Conservation (phyloP, 1,139 yeast species). For the Sugiyamaella sp. region DNA sequence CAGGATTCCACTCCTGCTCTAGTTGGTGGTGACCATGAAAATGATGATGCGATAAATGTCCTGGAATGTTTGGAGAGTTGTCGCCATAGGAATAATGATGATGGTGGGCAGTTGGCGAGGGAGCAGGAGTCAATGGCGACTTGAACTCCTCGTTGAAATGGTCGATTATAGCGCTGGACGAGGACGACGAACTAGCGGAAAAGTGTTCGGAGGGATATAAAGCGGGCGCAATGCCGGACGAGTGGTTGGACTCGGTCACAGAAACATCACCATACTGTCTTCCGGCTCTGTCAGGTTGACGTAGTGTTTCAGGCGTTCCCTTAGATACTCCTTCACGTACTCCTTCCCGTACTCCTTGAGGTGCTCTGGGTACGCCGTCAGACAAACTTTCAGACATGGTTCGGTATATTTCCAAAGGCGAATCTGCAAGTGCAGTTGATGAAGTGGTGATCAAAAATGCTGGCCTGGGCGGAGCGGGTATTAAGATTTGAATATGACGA, state of each 20-base stretch:
- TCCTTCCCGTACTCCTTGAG: no score
- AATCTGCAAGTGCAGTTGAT: no score
- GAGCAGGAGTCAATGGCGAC: constrained; percentile 38
- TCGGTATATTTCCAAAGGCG: no score
- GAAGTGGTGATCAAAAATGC: no score
- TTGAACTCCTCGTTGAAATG: constrained; percentile 14
- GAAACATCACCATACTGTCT: no score
- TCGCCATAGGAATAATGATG: constrained; percentile 3
- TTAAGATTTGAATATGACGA: no score
- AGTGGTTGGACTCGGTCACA: neutral
- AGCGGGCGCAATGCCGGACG: neutral
- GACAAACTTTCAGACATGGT: no score
- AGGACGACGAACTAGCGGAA: constrained; percentile 1
- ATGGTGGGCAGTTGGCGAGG: constrained; percentile 34
- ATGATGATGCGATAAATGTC: constrained; percentile 6
- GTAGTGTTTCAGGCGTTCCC: no score
- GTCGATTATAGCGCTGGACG: constrained; percentile 3
- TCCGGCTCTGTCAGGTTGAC: no score
- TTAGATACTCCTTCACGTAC: no score
- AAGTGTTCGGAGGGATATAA: neutral
- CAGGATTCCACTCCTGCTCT: constrained; percentile 15
- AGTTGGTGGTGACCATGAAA: constrained; percentile 17
- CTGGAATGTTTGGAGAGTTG: constrained; percentile 1
- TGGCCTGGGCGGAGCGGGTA: no score
- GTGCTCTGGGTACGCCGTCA: no score